Percentiles rank a stretch among this genome's conserved stretches.
Conservation (phyloP, 345 rosid species). For the Linum tenue region DNA sequence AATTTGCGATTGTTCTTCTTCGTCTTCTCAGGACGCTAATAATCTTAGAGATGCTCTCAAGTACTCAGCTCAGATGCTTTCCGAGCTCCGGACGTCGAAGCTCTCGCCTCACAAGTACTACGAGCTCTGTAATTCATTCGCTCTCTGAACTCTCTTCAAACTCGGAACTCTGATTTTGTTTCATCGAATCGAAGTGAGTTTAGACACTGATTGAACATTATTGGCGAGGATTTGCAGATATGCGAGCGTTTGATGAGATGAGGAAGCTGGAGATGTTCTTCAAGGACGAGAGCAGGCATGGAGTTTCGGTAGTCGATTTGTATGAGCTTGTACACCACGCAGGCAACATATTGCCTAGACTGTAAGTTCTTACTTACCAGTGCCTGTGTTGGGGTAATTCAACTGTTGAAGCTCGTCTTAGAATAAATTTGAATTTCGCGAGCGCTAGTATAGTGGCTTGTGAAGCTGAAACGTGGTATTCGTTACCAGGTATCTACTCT, state of each 20-base stretch:
- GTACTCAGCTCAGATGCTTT: slow-evolving; percentile 25
- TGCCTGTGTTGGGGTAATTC: neutral
- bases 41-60: slow-evolving; percentile 24
- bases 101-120: slow-evolving; percentile 28
- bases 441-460: neutral
- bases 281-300: slow-evolving; percentile 25
- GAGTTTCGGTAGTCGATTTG: slow-evolving; percentile 28
- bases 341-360: slow-evolving; percentile 91
- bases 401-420: slow-evolving; percentile 1
- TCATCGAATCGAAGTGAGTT: neutral
- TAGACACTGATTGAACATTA: neutral
- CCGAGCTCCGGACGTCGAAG: slow-evolving; percentile 27
- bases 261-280: slow-evolving; percentile 26
- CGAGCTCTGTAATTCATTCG: slow-evolving; percentile 15
- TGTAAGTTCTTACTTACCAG: slow-evolving; percentile 38
- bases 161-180: neutral
- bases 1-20: neutral
- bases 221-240: slow-evolving; percentile 10
- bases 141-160: neutral
- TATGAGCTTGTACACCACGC: slow-evolving; percentile 98
- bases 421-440: neutral
- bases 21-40: slow-evolving; percentile 19
- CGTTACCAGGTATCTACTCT: slow-evolving; percentile 69
- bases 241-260: slow-evolving; percentile 27
- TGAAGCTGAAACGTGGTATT: neutral